These are phyloP conservation scores for Circinella minor DNA, from an alignment of 371 early-diverging fungal species.

Conservation along the genomic window DNA sequence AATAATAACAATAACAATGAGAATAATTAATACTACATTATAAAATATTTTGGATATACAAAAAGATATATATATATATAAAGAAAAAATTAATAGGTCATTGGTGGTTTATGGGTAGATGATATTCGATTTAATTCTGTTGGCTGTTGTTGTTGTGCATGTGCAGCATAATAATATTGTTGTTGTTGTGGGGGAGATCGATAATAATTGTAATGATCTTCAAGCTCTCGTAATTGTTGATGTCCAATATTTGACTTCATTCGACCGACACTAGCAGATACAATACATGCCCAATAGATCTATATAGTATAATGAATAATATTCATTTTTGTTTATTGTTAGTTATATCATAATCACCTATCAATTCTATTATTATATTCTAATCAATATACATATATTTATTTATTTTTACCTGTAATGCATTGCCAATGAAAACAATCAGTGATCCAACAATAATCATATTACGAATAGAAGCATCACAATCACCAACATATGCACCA, in stretches of 20 bases:
- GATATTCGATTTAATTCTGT: neutral
- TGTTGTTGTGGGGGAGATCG: neutral
- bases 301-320: neutral
- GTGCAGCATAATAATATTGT: neutral
- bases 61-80: neutral
- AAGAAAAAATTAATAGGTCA: neutral
- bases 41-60: neutral
- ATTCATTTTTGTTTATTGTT: neutral
- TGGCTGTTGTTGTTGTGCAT: neutral
- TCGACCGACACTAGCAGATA: conserved; percentile 2
- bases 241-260: neutral
- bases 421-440: conserved; percentile 15
- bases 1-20: neutral
- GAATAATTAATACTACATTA: neutral
- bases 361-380: too few species aligned
- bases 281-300: conserved; percentile 1
- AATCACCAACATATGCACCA: conserved; percentile 1
- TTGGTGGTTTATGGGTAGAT: conserved; percentile 4
- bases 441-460: conserved; percentile 1
- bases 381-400: neutral
- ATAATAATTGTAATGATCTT: conserved; percentile 5
- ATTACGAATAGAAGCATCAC: conserved; percentile 7
- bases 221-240: conserved; percentile 2
- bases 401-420: conserved; percentile 6
- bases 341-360: neutral